Percentiles rank a stretch among this genome's conserved stretches.
These are phyloP conservation scores for Epichloe gansuensis DNA, from an alignment of 2,329 filamentous ascomycete genomes.

Conservation along the genomic window DNA sequence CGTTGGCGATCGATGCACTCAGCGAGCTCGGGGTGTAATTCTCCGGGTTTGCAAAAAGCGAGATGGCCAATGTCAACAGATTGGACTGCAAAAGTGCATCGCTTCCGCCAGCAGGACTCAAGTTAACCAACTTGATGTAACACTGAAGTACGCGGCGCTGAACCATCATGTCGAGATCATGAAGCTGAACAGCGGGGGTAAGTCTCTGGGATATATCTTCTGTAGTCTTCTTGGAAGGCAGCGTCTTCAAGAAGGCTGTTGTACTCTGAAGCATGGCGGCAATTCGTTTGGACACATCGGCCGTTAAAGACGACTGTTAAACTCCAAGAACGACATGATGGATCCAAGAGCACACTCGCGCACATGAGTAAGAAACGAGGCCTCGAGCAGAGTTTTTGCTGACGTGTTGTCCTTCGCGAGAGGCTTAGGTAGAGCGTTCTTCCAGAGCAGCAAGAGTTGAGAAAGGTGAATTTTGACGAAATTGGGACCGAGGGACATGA, in stretches of 20 bases:
- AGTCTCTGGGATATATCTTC: conserved; percentile 80
- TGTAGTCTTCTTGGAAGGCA: conserved; percentile 72
- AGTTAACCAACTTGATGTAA: conserved; percentile 80
- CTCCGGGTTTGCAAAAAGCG: conserved; percentile 85
- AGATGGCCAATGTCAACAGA: conserved; percentile 76
- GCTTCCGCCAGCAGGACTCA: conserved; percentile 72
- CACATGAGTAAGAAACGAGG: conserved; percentile 88
- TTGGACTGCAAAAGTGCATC: conserved; percentile 87
- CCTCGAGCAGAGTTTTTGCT: conserved; percentile 72
- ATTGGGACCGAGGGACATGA: conserved; percentile 94
- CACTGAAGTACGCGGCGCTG: conserved; percentile 87
- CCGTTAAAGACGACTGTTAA: conserved; percentile 86
- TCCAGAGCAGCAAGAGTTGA: conserved; percentile 88
- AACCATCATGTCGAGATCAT: conserved; percentile 88
- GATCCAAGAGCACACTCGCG: conserved; percentile 88
- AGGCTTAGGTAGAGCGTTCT: conserved; percentile 90
- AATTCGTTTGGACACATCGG: conserved; percentile 87
- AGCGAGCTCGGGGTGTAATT: conserved; percentile 76
- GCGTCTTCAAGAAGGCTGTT: conserved; percentile 71
- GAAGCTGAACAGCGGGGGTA: conserved; percentile 73
- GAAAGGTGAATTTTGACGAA: conserved; percentile 98
- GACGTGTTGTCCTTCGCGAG: conserved; percentile 84
- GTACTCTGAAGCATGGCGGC: conserved; percentile 94
- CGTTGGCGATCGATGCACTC: conserved; percentile 82
- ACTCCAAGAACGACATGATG: conserved; percentile 83